Percentiles rank a stretch among this genome's conserved stretches.
These are phyloP conservation scores for Tolypocladium cylindrosporum DNA, from an alignment of 2,329 filamentous ascomycete species.

Conservation along the genomic window DNA sequence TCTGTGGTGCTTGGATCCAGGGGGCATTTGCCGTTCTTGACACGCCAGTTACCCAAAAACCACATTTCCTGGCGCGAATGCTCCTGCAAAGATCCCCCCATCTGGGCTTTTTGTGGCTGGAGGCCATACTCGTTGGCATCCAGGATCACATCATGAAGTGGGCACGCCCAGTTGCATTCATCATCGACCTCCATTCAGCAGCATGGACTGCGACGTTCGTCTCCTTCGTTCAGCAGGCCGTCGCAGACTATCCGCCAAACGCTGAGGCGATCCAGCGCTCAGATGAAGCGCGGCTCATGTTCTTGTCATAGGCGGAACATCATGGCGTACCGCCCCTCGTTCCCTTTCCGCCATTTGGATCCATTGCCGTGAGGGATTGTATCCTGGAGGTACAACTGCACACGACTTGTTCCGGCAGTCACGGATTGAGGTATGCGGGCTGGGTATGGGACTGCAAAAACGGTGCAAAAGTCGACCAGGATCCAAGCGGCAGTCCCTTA, in stretches of 20 bases:
- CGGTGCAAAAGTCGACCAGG: no score
- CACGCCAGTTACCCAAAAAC: no score
- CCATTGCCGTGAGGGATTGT: slow-evolving; percentile 3
- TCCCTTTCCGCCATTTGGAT: slow-evolving; percentile 3
- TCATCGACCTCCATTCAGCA: slow-evolving; percentile 7
- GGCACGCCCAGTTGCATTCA: slow-evolving; percentile 1
- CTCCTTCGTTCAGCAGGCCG: not conserved
- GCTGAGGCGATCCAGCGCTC: not conserved
- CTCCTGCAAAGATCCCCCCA: not conserved
- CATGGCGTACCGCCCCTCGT: slow-evolving; percentile 2
- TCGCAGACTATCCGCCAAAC: not conserved
- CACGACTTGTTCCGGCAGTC: not conserved
- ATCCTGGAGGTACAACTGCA: slow-evolving; percentile 7
- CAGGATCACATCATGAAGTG: slow-evolving; percentile 3
- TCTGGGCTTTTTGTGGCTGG: slow-evolving; percentile 8
- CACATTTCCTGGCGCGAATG: no score
- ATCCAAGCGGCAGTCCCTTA: no score
- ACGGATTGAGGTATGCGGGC: no score
- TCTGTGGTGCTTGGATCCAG: no score
- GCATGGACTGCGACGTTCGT: slow-evolving; percentile 5
- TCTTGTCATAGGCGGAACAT: slow-evolving; percentile 1
- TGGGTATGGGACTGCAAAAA: no score
- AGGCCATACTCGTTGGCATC: slow-evolving; percentile 3
- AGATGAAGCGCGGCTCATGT: slow-evolving; percentile 6
- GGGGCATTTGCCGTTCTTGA: no score